These are phyloP conservation scores for Pulveroboletus ravenelii DNA, from an alignment of 768 basidiomycete genomes.

Conservation along the genomic window DNA sequence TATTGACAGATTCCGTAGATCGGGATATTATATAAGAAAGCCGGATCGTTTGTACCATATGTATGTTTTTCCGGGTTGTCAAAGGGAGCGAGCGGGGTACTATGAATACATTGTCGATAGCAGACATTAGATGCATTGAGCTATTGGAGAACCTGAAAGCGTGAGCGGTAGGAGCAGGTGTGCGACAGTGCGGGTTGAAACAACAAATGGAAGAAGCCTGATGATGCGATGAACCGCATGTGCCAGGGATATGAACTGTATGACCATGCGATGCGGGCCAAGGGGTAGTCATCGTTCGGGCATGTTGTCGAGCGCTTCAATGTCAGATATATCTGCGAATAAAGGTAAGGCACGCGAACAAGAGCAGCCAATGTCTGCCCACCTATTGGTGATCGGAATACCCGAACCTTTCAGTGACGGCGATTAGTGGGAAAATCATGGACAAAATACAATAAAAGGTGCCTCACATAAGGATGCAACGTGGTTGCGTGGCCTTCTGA, in stretches of 20 bases:
- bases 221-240: neutral
- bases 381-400: slow-evolving; percentile 32
- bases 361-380: neutral
- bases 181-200: slow-evolving; percentile 5
- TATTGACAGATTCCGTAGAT: neutral
- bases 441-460: neutral
- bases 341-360: slow-evolving; percentile 1
- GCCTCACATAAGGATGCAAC: slow-evolving; percentile 29
- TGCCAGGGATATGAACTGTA: slow-evolving; percentile 3
- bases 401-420: slow-evolving; percentile 20
- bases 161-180: slow-evolving; percentile 11
- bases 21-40: neutral
- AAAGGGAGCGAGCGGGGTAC: neutral
- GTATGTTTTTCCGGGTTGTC: slow-evolving; percentile 7
- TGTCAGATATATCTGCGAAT: slow-evolving; percentile 25
- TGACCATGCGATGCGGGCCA: neutral
- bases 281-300: slow-evolving; percentile 18
- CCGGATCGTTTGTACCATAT: slow-evolving; percentile 5
- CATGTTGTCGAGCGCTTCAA: slow-evolving; percentile 22
- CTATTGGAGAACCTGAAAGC: slow-evolving; percentile 5
- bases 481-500: slow-evolving; percentile 25
- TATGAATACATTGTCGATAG: slow-evolving; percentile 22
- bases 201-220: neutral
- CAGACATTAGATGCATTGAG: slow-evolving; percentile 21
- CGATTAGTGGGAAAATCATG: slow-evolving; percentile 7